Evolutionary conservation across 768 basidiomycete species (phyloP), one percentile per base, ranked within the genome.

Genomic region (Mycena galopus): DNA sequence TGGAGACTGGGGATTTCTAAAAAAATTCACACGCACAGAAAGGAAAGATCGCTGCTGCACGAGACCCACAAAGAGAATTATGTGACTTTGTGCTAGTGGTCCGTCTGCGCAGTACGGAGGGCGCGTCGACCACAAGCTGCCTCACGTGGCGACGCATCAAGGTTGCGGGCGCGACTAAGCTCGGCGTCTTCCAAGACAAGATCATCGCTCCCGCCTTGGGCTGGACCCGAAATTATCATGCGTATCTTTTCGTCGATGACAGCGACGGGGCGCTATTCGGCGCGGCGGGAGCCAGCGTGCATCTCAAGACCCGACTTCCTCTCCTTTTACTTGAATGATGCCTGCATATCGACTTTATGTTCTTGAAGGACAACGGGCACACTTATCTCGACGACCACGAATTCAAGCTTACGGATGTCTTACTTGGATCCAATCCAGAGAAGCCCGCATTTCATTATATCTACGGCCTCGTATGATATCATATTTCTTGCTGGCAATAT

Each of bases 161-260:
- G 17, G 79, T 83, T 33, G 80, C 80, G 14, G 82, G 80, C 42
- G 83, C 81, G 3, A 81, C 81, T 25, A 79, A 79, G 37, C 67
- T 84, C 39, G 78, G 78, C 32, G 78, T 78, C 1, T 79, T 83
- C 59, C 82, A 83, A 63, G 81, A 82, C 73, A 84, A 83, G 65
- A 80, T 77, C 35, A 50, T 83, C 9, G 76, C 79, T 1, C 83
- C 83, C 7, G 76, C 81, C 21, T 78, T 84, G 78, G 82, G 82
- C 42, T 83, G 81, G 82, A 65, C 64, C 19, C 47, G 69, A 44
- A 71, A 71, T 60, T 71, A 65, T 33, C 69, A 71, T 27, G 69
- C 47, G 2, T 65, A 71, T 37, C 33, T 71, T 33, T 60, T 71
- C 21, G 51, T 65, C n/a, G 69, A 71, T 27, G 56, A 59, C 33